These are phyloP conservation scores for Neopestalotiopsis sp. DNA, from an alignment of 2,329 filamentous ascomycete genomes.

Conservation along the genomic window DNA sequence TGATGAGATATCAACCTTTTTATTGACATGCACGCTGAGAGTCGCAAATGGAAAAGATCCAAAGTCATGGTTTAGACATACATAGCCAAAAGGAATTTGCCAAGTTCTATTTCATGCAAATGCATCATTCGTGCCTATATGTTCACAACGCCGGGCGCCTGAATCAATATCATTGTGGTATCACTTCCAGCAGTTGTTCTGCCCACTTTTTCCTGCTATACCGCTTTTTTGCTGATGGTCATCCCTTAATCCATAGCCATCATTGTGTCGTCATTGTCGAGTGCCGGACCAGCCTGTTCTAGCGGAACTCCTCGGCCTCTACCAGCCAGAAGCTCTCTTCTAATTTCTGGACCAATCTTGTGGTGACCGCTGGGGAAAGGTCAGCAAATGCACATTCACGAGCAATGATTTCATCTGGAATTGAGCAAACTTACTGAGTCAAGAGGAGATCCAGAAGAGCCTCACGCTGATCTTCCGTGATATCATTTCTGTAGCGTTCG, in stretches of 20 bases:
- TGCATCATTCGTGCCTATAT: conserved; percentile 5
- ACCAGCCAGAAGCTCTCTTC: conserved; percentile 86
- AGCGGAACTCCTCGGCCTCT: conserved; percentile 79
- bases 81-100: neutral
- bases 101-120: neutral
- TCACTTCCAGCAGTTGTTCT: conserved; percentile 4
- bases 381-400: neutral
- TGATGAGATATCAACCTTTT: too few relatives aligned
- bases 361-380: conserved; percentile 66
- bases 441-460: conserved; percentile 86
- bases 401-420: too few relatives aligned
- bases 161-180: conserved; percentile 10
- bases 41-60: too few relatives aligned
- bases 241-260: conserved; percentile 57
- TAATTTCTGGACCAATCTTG: conserved; percentile 87
- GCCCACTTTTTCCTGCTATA: neutral
- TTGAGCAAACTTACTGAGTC: conserved; percentile 52
- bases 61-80: neutral
- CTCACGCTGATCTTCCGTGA: conserved; percentile 93
- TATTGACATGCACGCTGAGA: too few relatives aligned
- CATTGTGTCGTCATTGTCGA: conserved; percentile 92
- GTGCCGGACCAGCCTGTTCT: conserved; percentile 59
- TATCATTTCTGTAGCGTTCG: conserved; percentile 92
- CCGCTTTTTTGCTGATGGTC: conserved; percentile 16
- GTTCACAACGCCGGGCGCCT: conserved; percentile 14